Percentiles rank a stretch among this genome's conserved stretches.
These are phyloP conservation scores for Solanum chmielewskii DNA, from an alignment of 257 asterid species.

Conservation along the genomic window DNA sequence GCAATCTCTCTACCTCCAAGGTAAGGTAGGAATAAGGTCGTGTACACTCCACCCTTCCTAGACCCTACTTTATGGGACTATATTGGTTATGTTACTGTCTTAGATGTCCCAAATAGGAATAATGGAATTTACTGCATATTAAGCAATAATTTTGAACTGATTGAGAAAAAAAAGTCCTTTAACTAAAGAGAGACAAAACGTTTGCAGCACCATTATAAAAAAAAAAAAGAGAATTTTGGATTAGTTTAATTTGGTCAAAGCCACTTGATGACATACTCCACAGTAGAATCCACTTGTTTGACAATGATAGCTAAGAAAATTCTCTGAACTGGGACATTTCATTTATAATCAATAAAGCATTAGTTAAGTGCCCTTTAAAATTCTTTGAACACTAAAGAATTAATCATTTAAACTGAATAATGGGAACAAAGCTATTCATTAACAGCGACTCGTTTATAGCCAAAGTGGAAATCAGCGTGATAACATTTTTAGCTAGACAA, in stretches of 20 bases:
- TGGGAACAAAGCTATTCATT: neutral
- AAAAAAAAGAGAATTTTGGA: neutral
- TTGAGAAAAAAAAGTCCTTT: neutral
- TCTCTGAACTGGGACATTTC: neutral
- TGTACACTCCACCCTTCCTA: neutral
- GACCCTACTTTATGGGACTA: neutral
- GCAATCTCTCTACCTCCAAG: too few relatives aligned
- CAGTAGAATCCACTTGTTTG: neutral
- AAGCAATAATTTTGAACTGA: neutral
- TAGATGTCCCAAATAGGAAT: neutral
- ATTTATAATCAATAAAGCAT: neutral
- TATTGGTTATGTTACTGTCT: neutral
- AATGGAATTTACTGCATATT: neutral
- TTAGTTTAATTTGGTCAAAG: neutral
- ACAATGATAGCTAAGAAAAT: neutral
- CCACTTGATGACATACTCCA: neutral
- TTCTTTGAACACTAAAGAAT: neutral
- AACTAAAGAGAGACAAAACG: neutral
- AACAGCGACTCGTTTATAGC: neutral
- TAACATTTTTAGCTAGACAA: neutral
- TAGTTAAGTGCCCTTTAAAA: neutral
- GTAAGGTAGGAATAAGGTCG: too few relatives aligned
- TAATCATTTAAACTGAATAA: neutral
- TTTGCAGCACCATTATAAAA: neutral
- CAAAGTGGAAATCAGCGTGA: neutral